Evolutionary conservation across 768 basidiomycete genomes (phyloP), one percentile per base, ranked within the genome.

Genomic region (Royoungia palumana): DNA sequence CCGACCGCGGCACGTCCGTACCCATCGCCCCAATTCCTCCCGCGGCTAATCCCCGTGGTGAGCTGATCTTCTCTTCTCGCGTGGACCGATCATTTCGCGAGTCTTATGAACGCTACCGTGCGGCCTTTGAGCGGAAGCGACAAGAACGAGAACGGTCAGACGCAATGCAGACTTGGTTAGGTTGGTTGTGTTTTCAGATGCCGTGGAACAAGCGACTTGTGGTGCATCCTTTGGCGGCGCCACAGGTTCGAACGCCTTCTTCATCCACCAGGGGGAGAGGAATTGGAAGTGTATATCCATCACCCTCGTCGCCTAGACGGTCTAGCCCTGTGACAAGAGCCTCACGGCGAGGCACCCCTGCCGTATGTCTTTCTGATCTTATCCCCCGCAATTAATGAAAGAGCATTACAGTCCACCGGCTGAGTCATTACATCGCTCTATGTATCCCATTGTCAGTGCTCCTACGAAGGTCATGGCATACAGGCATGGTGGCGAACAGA

Each of bases 61-160:
- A 99, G 63, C 82, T 99, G 50, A 96, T 98, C 47, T 96, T 99
- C 70, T 93, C 89, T 3, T 89, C 86, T 11, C 83, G 89, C 39
- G 87, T 99, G 17, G 87, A 90, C 51, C 77, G 78, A 44, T 61
- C 67, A 17, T 98, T 98, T 67, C 76, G 89, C 20, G 96, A 98
- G 47, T 79, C 86, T 0, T 99, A 99, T 70, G 94, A 97, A 66
- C 80, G 91, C 14, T 93, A 97, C 68, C 81, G 95, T 19, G 74
- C 82, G 9, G 84, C 83, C 25, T 98, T 96, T 67, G 95, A 97
- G 70, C 72, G 84, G 43, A 75, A 78, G 55, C 70, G 91, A 21
- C 83, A 83, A 53, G 87, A 87, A 59, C 76, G 78, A 46, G 79
- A 80, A 54, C 73, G 77, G 22, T 56, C 56, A n/a, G 68, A 58